Percentiles rank a stretch among this genome's conserved stretches.
These are phyloP conservation scores for Furcasterigmium sp. DNA, from an alignment of 2,329 filamentous ascomycete species.

Conservation along the genomic window DNA sequence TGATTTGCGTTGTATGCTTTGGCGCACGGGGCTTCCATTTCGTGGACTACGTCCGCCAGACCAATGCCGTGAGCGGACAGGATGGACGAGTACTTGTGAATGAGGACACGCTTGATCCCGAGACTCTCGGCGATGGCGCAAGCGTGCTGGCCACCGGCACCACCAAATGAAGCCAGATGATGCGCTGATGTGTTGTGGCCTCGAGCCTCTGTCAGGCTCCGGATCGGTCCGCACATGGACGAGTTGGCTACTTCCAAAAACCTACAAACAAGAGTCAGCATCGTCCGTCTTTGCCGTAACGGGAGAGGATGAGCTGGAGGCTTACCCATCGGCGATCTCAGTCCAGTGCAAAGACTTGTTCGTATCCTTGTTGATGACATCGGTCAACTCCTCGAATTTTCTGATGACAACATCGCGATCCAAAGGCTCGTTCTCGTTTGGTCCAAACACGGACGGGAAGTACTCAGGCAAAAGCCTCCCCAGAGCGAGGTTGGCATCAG, in stretches of 20 bases:
- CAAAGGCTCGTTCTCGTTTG: conserved; percentile 56
- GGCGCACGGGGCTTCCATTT: conserved; percentile 24
- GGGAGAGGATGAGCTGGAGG: background rate
- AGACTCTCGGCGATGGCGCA: conserved; percentile 28
- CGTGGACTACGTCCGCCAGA: conserved; percentile 28
- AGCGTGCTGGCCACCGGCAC: conserved; percentile 33
- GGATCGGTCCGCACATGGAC: conserved; percentile 28
- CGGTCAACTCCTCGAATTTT: conserved; percentile 36
- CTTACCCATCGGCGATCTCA: conserved; percentile 44
- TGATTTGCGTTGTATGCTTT: conserved; percentile 13
- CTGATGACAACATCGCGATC: conserved; percentile 32
- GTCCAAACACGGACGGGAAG: conserved; percentile 69
- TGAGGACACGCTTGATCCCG: conserved; percentile 28
- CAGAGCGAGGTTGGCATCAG: conserved; percentile 66
- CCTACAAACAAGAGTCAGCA: conserved; percentile 4
- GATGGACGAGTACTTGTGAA: conserved; percentile 24
- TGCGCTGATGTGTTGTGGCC: conserved; percentile 27
- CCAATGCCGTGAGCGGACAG: conserved; percentile 37
- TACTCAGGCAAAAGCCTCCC: conserved; percentile 56
- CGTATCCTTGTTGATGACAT: conserved; percentile 32
- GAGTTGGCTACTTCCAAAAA: conserved; percentile 30
- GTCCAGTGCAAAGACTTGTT: conserved; percentile 15
- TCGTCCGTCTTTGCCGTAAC: too few relatives aligned
- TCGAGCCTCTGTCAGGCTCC: conserved; percentile 27
- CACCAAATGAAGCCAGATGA: conserved; percentile 28